Evolutionary conservation across 805 yeast species (phyloP).

Genomic region (Saccharomyces kudriavzevii): DNA sequence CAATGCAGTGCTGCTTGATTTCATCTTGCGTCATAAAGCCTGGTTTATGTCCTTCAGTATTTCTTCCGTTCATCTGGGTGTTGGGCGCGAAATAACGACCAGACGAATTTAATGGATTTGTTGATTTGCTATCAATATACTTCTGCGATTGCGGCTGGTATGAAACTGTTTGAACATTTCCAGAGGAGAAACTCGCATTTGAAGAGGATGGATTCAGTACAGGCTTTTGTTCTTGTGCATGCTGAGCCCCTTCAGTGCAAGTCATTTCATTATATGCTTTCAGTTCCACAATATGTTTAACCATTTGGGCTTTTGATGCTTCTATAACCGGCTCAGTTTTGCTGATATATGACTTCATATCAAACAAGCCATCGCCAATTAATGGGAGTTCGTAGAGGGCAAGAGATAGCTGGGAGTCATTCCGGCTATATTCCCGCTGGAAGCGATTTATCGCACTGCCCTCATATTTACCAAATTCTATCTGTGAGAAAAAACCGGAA

Average conservation of each 20-base stretch:
- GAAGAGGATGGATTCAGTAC: neutral
- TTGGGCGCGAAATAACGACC: neutral
- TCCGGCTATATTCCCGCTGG: constrained; percentile 2
- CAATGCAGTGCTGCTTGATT: constrained; percentile 25
- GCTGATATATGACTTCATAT: constrained; percentile 6
- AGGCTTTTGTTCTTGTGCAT: neutral
- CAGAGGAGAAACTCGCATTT: neutral
- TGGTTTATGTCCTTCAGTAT: constrained; percentile 2
- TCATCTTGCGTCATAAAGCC: constrained; percentile 24
- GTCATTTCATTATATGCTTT: constrained; percentile 5
- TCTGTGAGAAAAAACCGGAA: constrained; percentile 7
- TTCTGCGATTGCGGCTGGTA: neutral
- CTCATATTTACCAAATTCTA: constrained; percentile 17
- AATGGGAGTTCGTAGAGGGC: constrained; percentile 13
- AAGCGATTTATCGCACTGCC: constrained; percentile 5
- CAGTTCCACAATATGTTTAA: constrained; percentile 1
- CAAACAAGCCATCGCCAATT: constrained; percentile 13
- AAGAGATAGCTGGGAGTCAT: constrained; percentile 2
- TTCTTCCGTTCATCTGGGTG: neutral
- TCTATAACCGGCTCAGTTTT: constrained; percentile 15
- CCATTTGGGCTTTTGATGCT: constrained; percentile 8
- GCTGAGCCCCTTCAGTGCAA: neutral
- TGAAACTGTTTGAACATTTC: neutral
- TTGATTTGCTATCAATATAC: neutral
- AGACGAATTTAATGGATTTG: neutral